Base-by-base conservation (phyloP, 2,329 filamentous ascomycete genomes). In the Sporothrix brunneoviolacea region DNA sequence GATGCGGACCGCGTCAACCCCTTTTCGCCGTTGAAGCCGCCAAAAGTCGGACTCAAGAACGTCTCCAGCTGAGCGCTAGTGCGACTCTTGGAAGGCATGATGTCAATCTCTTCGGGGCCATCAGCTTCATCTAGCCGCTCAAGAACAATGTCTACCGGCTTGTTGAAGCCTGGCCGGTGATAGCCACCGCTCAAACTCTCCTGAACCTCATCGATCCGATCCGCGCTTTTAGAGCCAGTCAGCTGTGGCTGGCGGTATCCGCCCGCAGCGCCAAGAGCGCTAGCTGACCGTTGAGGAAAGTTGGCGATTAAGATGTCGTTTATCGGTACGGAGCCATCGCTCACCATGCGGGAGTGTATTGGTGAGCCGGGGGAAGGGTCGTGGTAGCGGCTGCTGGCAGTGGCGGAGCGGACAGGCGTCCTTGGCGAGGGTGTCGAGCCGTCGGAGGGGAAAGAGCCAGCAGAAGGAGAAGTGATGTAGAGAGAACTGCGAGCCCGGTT, bases 401-500 rank as follows among this genome's bases (percentile, higher is more conserved):
- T 64, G 36, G 70, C 62, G 53, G 68, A 50, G 55, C 73, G 62
- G 39, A 72, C 66, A 30, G 69, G 64, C 8, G 74, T 68, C 0
- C 70, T 68, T 4, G 76, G 79, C 48, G 72, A 78, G 13, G 77
- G 74, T 1, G 75, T 77, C 16, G 77, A 79, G 9, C 68, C 68
- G 51, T 74, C 72, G 2, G 76, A 79, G 3, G 60, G 58, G 42
- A 88, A 81, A 0, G 75, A 71, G 35, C 84, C 88, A 54, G 82
- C 85, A 57, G 83, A 81, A 15, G 85, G 83, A 13, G 75, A 70
- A 21, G 72, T 76, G 18, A 80, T 70, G 50, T 88, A 83, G 8
- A 73, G 66, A 3, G 79, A 88, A 61, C 79, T 88, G 7, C 86
- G 84, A 36, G 83, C 91, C 54, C 88, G 84, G 51, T 78, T 84